These are phyloP conservation scores for Omphalotus guepiniiformis DNA, from an alignment of 768 basidiomycete species.

Conservation along the genomic window DNA sequence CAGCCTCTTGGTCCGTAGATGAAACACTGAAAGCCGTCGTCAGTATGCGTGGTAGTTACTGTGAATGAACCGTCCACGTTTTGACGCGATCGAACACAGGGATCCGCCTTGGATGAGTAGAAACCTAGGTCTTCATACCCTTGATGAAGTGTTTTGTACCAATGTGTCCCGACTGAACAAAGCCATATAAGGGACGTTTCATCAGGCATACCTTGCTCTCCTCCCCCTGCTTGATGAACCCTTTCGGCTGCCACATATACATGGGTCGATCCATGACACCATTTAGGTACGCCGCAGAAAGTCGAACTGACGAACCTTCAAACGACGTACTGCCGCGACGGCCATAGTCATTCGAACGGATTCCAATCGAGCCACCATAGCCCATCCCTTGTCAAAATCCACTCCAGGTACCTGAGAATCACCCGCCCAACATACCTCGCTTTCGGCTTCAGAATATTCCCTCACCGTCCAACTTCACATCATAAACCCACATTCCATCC, in stretches of 20 bases:
- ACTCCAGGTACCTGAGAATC: constrained; percentile 26
- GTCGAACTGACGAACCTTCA: constrained; percentile 11
- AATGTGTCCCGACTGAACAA: constrained; percentile 7
- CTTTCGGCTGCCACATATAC: constrained; percentile 18
- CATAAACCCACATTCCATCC: constrained; percentile 21
- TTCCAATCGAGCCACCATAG: constrained; percentile 10
- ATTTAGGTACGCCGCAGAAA: constrained; percentile 18
- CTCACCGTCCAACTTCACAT: constrained; percentile 21
- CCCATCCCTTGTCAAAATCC: constrained; percentile 16
- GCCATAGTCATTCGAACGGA: constrained; percentile 15
- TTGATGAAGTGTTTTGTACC: constrained; percentile 5
- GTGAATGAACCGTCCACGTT: not conserved
- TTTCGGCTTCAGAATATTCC: constrained; percentile 24
- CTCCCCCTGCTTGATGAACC: constrained; percentile 12
- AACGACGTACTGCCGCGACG: not conserved
- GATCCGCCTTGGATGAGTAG: not conserved
- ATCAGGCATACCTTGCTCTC: constrained; percentile 2
- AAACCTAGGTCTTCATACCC: not conserved
- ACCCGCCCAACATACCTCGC: constrained; percentile 21
- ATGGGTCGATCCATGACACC: constrained; percentile 13
- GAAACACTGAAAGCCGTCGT: not conserved
- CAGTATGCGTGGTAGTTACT: not conserved
- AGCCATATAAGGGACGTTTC: not conserved
- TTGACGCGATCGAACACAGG: not conserved
- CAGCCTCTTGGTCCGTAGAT: not conserved